Percentiles rank a stretch among this genome's conserved stretches.
phyloP scores from a whole-genome alignment of 1,284 basidiomycete species.

The Tylopilus sp. region DNA sequence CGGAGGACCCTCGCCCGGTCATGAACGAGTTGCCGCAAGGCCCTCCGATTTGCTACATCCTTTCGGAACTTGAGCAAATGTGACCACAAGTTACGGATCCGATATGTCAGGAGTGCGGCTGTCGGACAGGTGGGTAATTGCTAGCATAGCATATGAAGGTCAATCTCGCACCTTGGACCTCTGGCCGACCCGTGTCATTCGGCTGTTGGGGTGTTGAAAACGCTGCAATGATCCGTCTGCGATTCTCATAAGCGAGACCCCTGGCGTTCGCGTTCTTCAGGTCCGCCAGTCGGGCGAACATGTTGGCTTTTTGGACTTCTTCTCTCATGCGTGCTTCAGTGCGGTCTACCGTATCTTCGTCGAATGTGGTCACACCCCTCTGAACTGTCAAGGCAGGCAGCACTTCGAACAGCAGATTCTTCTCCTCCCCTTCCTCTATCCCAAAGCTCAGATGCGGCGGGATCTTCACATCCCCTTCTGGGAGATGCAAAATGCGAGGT shows the following conservation, averaged over 20 bases:
- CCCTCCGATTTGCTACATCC: constrained; percentile 77
- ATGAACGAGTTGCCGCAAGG: constrained; percentile 74
- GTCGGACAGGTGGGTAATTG: constrained; percentile 5
- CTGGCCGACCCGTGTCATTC: constrained; percentile 77
- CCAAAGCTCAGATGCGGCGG: constrained; percentile 61
- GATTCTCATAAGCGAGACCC: constrained; percentile 85
- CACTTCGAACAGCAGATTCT: constrained; percentile 54
- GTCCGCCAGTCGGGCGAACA: constrained; percentile 73
- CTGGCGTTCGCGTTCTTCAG: constrained; percentile 82
- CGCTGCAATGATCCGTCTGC: constrained; percentile 70
- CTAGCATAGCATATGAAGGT: constrained; percentile 3
- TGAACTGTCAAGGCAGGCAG: constrained; percentile 49
- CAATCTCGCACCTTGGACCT: constrained; percentile 76
- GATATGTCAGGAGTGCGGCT: constrained; percentile 86
- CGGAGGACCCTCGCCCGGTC: constrained; percentile 79
- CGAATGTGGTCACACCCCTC: constrained; percentile 19
- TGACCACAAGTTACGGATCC: constrained; percentile 78
- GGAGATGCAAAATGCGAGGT: constrained; percentile 14
- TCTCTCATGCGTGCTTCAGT: constrained; percentile 28
- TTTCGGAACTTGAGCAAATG: constrained; percentile 70
- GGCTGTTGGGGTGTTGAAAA: constrained; percentile 72
- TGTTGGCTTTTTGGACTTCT: constrained; percentile 59
- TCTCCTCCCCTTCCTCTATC: constrained; percentile 50
- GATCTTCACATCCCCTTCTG: constrained; percentile 37
- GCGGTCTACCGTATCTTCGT: constrained; percentile 18